Evolutionary conservation across 225 moss, liverwort and hornwort genomes (phyloP).

Genomic region (Lunularia cruciata): DNA sequence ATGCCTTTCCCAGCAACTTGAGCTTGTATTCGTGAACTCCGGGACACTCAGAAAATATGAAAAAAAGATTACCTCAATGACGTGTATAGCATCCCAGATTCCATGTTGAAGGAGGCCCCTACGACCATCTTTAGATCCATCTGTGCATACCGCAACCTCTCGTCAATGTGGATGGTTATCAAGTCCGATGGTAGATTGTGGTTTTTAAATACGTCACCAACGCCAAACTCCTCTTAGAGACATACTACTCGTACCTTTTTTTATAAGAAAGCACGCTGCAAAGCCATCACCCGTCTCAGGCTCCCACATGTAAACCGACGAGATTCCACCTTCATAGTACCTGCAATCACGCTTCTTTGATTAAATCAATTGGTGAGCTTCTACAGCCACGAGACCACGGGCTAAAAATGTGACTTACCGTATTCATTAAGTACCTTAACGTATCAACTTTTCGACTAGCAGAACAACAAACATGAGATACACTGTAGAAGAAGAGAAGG

Average conservation of each 20-base stretch:
- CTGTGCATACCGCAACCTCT: conserved; percentile 34
- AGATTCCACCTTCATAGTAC: conserved; percentile 95
- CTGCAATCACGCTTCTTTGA: conserved; percentile 28
- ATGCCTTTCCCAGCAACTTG: neutral
- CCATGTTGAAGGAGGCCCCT: conserved; percentile 86
- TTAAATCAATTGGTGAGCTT: neutral
- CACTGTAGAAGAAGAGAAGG: conserved; percentile 36
- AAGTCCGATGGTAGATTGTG: neutral
- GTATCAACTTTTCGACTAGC: neutral
- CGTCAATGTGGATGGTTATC: neutral
- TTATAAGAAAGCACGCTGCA: conserved; percentile 80
- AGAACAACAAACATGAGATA: neutral
- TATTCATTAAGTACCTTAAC: too few relatives aligned
- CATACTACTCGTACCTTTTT: conserved; percentile 54
- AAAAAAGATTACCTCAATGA: conserved; percentile 56
- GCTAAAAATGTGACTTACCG: too few relatives aligned
- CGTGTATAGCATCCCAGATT: conserved; percentile 91
- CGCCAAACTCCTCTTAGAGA: too few relatives aligned
- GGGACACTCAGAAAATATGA: neutral
- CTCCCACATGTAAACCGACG: conserved; percentile 93
- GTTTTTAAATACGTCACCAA: neutral
- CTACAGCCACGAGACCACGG: neutral
- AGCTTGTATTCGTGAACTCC: neutral
- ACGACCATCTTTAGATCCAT: conserved; percentile 86
- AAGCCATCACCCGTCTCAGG: conserved; percentile 78